Evolutionary conservation across 495 filamentous ascomycete genomes (phyloP), one percentile per base, ranked within the genome.

Genomic region (Aspergillus cavernicola): DNA sequence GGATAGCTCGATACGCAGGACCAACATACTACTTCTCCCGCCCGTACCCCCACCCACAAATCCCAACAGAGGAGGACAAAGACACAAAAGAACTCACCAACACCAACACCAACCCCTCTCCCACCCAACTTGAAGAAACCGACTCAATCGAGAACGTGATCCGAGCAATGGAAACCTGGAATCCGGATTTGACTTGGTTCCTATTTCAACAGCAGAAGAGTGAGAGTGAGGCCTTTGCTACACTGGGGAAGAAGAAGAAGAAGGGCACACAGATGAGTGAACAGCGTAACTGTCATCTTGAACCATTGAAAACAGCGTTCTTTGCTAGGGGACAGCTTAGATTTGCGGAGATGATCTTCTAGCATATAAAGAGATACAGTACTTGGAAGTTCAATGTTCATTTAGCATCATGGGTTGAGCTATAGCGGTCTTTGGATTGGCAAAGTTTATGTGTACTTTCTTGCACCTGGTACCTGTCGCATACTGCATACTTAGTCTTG

Each of bases 161-260:
- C 31, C 56, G 53, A 12, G 69, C 72, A 0, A 75, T 77, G 74
- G 66, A 71, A 53, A 65, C 67, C 3, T 75, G 72, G 71, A 77
- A 75, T 48, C 47, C 58, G n/a, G 74, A 77, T 62, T 50, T 77
- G 16, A 71, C 74, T 0, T 77, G 74, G 74, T 72, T 74, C 50
- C 52, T 75, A 4, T 75, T 77, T 32, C 56, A 59, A 45, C 50
- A 59, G 26, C 56, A 70, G 37, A 52, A 32, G 18, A 35, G 10
- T 2, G 47, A 44, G 31, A 44, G 57, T 18, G 12, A 18, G 4
- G 45, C 20, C 1, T 33, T 33, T 4, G 12, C 31, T 10, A n/a
- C 3, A 3, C 4, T 13, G 6, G 35, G 40, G 10, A 16, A 49
- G 18, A 20, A 23, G 6, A 53, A 19, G 26, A 43, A 23, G 26